phyloP scores from a whole-genome alignment of 192 early-diverging fungal species.

The Helicostylum pulchrum region DNA sequence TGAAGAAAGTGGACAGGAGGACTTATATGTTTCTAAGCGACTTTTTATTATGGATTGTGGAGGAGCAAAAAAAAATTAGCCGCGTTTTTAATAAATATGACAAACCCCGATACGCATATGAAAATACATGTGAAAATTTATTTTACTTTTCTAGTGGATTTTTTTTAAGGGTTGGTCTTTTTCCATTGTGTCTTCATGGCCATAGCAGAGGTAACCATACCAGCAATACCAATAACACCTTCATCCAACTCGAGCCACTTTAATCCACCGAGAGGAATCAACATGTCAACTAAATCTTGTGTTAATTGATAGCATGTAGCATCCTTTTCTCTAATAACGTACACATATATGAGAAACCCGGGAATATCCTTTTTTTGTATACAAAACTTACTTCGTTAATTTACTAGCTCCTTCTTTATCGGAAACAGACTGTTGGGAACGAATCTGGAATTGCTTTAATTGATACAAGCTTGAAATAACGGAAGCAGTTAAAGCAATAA shows the following conservation, averaged over 20 bases:
- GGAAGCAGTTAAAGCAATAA: constrained; percentile 61
- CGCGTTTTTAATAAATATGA: too few species aligned
- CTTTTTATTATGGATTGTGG: too few species aligned
- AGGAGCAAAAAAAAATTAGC: too few species aligned
- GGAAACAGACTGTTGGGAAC: constrained; percentile 19
- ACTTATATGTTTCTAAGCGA: too few species aligned
- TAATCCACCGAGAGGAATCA: constrained; percentile 60
- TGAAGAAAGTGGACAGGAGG: not conserved
- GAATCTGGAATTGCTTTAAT: constrained; percentile 51
- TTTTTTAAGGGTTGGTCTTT: constrained; percentile 11
- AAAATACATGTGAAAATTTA: too few species aligned
- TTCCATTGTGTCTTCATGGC: constrained; percentile 58
- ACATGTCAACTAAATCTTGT: constrained; percentile 67
- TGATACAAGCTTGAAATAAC: constrained; percentile 63
- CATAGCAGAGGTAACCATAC: constrained; percentile 67
- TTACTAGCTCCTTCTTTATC: constrained; percentile 29
- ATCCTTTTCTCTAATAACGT: constrained; percentile 55
- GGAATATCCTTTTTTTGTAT: not conserved
- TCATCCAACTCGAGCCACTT: constrained; percentile 61
- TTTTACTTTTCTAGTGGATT: too few species aligned
- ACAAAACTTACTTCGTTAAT: constrained; percentile 41
- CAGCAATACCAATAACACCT: constrained; percentile 68
- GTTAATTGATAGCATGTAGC: constrained; percentile 47
- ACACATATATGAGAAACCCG: not conserved
- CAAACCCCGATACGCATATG: too few species aligned